Evolutionary conservation across 2,329 filamentous ascomycete species (phyloP), one percentile per base, ranked within the genome.

Genomic region (Scedosporium minutisporum): DNA sequence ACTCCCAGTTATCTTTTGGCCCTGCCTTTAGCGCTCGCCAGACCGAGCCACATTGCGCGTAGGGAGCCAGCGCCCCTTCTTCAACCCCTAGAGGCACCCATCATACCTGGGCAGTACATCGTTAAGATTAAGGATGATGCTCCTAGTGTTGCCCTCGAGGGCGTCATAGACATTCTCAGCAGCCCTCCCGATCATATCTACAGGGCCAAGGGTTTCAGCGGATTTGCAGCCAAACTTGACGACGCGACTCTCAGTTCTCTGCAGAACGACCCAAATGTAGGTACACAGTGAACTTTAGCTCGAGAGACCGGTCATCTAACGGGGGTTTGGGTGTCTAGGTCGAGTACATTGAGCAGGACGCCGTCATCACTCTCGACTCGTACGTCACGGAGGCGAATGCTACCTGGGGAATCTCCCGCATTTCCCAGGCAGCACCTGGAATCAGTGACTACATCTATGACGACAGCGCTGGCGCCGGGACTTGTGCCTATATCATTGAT

Each of bases 191-290:
- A 58, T 23, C 27, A 58, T 23, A 46, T 58, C 33, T 65, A 61
- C 60, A 75, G 71, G 69, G 51, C 59, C 6, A 63, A 60, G 18
- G 62, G 57, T 16, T 64, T 63, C 61, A 65, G 75, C 64, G 78
- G 73, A 18, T 81, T 80, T 65, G 72, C 76, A 46, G 77, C 75
- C 41, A 67, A 73, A 58, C 76, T 81, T 62, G 76, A 77, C 46
- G 67, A 69, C 0, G 72, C 71, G 16, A 77, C 76, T 27, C 66
- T 81, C 55, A 71, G 74, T 64, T 65, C 68, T 63, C 75, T 81
- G 53, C 71, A 73, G 63, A 70, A 69, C 48, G 74, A 72, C 62
- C 71, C 74, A 27, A 72, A 76, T 62, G 78, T 78, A 69, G 72
- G 76, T 65, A 9, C n/a, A 60, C 6, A 14, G 21, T n/a, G 9